Percentiles rank a stretch among this genome's conserved stretches.
These are phyloP conservation scores for Entoloma clypeatum DNA, from an alignment of 1,284 basidiomycete species.

Conservation along the genomic window DNA sequence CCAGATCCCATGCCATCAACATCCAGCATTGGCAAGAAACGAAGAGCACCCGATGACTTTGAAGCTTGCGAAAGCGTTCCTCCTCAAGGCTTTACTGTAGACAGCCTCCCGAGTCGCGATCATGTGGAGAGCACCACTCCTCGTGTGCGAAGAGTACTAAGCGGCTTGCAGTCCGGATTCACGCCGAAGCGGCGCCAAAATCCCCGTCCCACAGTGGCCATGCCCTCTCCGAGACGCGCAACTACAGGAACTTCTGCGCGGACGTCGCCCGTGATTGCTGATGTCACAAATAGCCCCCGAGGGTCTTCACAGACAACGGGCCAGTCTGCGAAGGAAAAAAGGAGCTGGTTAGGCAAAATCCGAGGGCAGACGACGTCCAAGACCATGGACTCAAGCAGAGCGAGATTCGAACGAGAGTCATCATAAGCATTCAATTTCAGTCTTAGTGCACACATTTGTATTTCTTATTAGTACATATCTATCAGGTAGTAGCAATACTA, in stretches of 20 bases:
- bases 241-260: slow-evolving; percentile 23
- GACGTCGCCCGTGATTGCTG: slow-evolving; percentile 45
- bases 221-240: slow-evolving; percentile 45
- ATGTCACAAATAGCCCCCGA: slow-evolving; percentile 66
- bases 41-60: slow-evolving; percentile 70
- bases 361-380: slow-evolving; percentile 36
- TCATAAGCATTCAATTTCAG: slow-evolving; percentile 18
- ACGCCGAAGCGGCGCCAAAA: slow-evolving; percentile 59
- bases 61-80: slow-evolving; percentile 51
- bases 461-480: slow-evolving; percentile 19
- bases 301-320: slow-evolving; percentile 26
- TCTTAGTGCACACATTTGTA: slow-evolving; percentile 18
- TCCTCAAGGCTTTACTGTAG: slow-evolving; percentile 56
- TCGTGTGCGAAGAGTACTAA: slow-evolving; percentile 52
- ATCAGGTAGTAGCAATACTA: slow-evolving; percentile 1
- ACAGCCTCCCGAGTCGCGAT: slow-evolving; percentile 42
- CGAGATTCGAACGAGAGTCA: slow-evolving; percentile 22
- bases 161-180: slow-evolving; percentile 60
- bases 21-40: slow-evolving; percentile 54
- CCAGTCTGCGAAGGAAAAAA: slow-evolving; percentile 42
- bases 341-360: slow-evolving; percentile 64
- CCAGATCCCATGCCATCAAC: slow-evolving; percentile 28
- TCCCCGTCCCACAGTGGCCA: slow-evolving; percentile 34
- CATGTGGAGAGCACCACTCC: slow-evolving; percentile 46
- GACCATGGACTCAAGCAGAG: slow-evolving; percentile 23